Percentiles rank a stretch among this genome's conserved stretches.
Conservation (phyloP, 441 rosid genomes). For the Croton laevigatus region DNA sequence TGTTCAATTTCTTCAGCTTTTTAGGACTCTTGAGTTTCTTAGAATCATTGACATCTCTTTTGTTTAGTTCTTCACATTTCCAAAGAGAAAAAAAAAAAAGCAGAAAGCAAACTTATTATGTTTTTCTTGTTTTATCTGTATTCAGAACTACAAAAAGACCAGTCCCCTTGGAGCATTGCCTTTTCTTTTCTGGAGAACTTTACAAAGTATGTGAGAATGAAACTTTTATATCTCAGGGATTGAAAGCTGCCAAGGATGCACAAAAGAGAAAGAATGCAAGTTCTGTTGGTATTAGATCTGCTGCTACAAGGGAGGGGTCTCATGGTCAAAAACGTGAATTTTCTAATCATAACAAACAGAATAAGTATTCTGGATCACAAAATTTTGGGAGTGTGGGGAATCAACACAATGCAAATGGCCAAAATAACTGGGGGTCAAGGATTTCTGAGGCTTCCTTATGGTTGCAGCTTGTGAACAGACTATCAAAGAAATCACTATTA, state of each 20-base stretch:
- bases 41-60: not conserved
- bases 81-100: conserved; percentile 4
- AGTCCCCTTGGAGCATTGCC: conserved; percentile 94
- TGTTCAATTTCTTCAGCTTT: conserved; percentile 11
- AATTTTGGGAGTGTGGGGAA: conserved; percentile 42
- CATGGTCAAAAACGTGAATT: conserved; percentile 69
- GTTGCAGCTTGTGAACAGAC: conserved; percentile 84
- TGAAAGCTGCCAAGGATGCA: conserved; percentile 80
- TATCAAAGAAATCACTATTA: conserved; percentile 73
- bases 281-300: conserved; percentile 44
- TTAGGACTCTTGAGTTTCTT: too few species aligned
- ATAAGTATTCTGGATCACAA: conserved; percentile 66
- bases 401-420: conserved; percentile 55
- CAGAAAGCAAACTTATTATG: conserved; percentile 2
- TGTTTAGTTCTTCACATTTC: conserved; percentile 2
- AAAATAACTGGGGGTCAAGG: conserved; percentile 65
- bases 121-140: conserved; percentile 15
- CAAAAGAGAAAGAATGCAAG: conserved; percentile 65
- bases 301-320: conserved; percentile 53
- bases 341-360: conserved; percentile 63
- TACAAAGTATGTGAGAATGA: conserved; percentile 84
- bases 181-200: conserved; percentile 88
- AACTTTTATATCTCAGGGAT: conserved; percentile 55
- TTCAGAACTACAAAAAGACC: conserved; percentile 91
- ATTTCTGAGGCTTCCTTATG: conserved; percentile 77